Conservation (phyloP, 2,329 filamentous ascomycete species). For the Calcarisporium arbuscula region DNA sequence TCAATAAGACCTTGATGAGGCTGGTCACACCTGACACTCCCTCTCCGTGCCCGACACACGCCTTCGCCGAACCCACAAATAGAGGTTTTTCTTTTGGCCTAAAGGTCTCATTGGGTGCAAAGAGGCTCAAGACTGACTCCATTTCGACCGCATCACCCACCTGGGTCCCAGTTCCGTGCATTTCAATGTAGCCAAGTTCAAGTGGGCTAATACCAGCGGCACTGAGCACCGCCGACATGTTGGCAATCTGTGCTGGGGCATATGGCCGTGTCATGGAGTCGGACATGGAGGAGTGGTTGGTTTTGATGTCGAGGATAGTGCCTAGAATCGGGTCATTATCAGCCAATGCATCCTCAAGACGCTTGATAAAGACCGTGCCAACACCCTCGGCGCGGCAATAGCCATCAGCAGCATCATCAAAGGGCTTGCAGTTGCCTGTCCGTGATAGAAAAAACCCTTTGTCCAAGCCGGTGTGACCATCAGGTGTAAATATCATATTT, state of each 20-base stretch:
- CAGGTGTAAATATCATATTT: constrained; percentile 70
- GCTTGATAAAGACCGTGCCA: constrained; percentile 70
- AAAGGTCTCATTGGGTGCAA: constrained; percentile 41
- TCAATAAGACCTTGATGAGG: constrained; percentile 59
- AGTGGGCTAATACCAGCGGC: too few species aligned
- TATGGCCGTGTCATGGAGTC: constrained; percentile 82
- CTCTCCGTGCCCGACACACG: constrained; percentile 34
- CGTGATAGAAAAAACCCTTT: constrained; percentile 71
- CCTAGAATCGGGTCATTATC: constrained; percentile 75
- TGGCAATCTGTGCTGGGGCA: constrained; percentile 48
- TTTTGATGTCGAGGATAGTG: constrained; percentile 66
- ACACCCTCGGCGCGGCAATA: constrained; percentile 77
- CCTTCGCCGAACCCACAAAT: too few species aligned
- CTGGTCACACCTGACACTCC: constrained; percentile 55
- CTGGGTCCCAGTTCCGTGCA: constrained; percentile 86
- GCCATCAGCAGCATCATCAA: constrained; percentile 73
- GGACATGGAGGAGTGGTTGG: constrained; percentile 76
- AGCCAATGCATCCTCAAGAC: constrained; percentile 68
- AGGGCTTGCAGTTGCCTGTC: constrained; percentile 56
- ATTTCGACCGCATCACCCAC: constrained; percentile 80
- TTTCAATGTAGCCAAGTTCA: constrained; percentile 78
- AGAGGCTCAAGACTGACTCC: constrained; percentile 60
- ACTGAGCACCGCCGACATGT: too few species aligned
- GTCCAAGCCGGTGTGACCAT: constrained; percentile 70
- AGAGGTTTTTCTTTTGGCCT: constrained; percentile 43